Percentiles rank a stretch among this genome's conserved stretches.
Evolutionary conservation across 2,329 filamentous ascomycete genomes (phyloP).

Genomic region (Helotiales sp.): DNA sequence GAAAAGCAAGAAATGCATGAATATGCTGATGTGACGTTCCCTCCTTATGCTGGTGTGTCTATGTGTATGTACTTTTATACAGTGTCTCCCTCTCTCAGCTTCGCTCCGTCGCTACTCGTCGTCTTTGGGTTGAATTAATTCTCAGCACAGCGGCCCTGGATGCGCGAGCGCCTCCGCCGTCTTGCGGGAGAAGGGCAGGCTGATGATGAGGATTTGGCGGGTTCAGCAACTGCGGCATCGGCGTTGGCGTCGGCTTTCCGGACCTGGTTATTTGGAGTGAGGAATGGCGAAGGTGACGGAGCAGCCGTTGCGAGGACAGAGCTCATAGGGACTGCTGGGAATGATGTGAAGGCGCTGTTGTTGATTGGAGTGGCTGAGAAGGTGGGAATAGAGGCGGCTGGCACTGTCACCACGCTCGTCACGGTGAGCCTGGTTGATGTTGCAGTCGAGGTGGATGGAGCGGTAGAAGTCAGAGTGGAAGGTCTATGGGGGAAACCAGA

Average conservation of each 20-base stretch:
- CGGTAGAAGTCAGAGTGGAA: background rate
- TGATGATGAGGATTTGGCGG: background rate
- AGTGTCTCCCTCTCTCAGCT: background rate
- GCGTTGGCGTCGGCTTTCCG: background rate
- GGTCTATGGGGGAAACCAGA: too few species aligned
- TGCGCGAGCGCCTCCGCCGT: background rate
- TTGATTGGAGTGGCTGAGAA: background rate
- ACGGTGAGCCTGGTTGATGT: background rate
- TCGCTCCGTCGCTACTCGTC: background rate
- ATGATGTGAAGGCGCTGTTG: background rate
- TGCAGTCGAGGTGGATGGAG: background rate
- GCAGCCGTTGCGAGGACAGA: background rate
- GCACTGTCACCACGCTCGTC: constrained; percentile 4
- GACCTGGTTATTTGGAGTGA: constrained; percentile 6
- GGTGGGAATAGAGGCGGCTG: background rate
- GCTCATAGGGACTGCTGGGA: constrained; percentile 1
- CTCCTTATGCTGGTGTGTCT: background rate
- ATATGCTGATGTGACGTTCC: background rate
- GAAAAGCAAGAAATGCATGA: background rate
- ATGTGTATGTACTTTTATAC: background rate
- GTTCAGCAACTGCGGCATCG: background rate
- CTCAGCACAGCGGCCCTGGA: background rate
- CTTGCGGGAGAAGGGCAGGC: background rate
- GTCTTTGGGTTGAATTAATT: background rate
- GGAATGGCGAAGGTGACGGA: constrained; percentile 14